Base-by-base conservation (phyloP, 805 yeast species). In the Myxozyma udenii region DNA sequence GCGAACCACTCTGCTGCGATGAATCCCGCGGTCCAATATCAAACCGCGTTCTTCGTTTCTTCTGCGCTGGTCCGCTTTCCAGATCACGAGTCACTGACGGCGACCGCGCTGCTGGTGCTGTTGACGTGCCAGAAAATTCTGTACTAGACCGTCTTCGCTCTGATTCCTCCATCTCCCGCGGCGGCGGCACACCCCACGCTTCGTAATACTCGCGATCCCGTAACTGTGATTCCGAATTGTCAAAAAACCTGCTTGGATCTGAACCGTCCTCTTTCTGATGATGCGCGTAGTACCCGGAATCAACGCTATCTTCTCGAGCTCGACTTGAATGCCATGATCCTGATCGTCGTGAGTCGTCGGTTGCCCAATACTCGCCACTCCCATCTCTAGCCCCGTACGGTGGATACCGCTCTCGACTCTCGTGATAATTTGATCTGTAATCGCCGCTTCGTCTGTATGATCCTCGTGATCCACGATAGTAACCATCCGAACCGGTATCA, bases 161-260 rank as follows among this genome's bases (percentile, higher is more conserved):
- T 23, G 25, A 3, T 35, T 16, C 4, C 14, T 30, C 44, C 38
- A n/a, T n/a, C 28, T 16, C 19, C 32, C 14, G 35, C 21, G 26
- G 18, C 38, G 46, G 16, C 43, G 22, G 42, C 9, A 35, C 28
- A 11, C 36, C 18, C 18, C 25, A 9, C 21, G n/a, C 21, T 28
- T n/a, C 5, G 42, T 44, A 40, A 23, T 28, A 24, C 12, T 26
- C 25, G 3, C 28, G 14, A 11, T 37, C 41, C 3, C 46, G 42
- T 12, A 28, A 16, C 4, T 46, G 50, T 4, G 54, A 50, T 16
- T 41, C 23, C 19, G 25, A 46, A 5, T 46, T 50, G 2, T 50
- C 46, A 37, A 45, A 50, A 12, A 50, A 50, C 11, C 50, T 50
- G 23, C 50, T 50, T 14, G 54, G 54, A 30, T 50, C 50, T 19